Evolutionary conservation across 225 moss, liverwort and hornwort species (phyloP), one percentile per base, ranked within the genome.

Genomic region (Bryum argenteum): DNA sequence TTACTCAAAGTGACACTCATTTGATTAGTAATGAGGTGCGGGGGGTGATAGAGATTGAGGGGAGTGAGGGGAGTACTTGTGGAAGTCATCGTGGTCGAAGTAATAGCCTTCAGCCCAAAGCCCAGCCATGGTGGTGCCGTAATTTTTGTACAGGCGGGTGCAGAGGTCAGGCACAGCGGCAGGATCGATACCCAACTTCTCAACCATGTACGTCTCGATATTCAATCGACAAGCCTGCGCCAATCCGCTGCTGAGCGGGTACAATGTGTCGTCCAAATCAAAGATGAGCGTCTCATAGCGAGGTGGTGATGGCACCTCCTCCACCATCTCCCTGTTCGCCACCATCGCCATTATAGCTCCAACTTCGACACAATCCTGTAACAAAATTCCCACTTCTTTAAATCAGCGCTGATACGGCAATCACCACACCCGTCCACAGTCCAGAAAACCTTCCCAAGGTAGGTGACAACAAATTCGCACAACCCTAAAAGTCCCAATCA

Each of bases 121-220:
- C 50, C 89, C 89, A 12, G 89, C 89, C 89, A 89, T 83, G 8
- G 89, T 83, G 16, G 89, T 89, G 26, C 89, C 89, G 72, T 81
- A 12, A 6, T 24, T 2, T 54, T 75, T 81, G 77, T 89, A 89
- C 11, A 86, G 79, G 58, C 17, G 61, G 3, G 56, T n/a, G 69
- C 89, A 89, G 61, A 86, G 8, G 4, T 66, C 81, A 16, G 89
- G 77, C 45, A 79, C 89, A 6, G 59, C 1, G 9, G 71, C 65
- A 56, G 80, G 63, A 65, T 81, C 75, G 5, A 89, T 70, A 0
- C 75, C 79, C 58, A 89, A 72, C 43, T 70, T 67, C 76, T 89
- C 74, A 23, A 78, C 77, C 89, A 89, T 89, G 69, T 55, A 89
- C 0, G 75, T 39, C 69, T 78, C 70, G 50, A 89, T 89, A 47